These are phyloP conservation scores for Cladorrhinum samala DNA, from an alignment of 495 filamentous ascomycete genomes.

Conservation along the genomic window DNA sequence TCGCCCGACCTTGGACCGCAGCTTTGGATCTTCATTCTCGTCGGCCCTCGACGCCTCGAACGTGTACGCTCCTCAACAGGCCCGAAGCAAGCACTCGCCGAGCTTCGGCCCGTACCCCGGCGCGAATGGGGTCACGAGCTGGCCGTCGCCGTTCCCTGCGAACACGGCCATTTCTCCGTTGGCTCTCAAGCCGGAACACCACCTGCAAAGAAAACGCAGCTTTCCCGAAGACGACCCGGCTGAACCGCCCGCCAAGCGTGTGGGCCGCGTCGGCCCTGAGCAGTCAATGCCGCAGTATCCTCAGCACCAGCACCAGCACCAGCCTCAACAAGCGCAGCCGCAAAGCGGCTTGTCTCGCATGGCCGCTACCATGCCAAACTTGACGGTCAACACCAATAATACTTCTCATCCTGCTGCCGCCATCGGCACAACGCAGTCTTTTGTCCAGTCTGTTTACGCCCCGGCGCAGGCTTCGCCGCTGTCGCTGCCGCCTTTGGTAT, in stretches of 20 bases:
- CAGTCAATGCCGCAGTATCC: slow-evolving; percentile 3
- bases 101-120: slow-evolving; percentile 15
- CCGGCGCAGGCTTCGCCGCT: slow-evolving; percentile 29
- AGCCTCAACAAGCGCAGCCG: not conserved
- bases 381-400: slow-evolving; percentile 42
- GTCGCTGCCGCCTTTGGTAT: slow-evolving; percentile 40
- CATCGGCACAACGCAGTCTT: slow-evolving; percentile 11
- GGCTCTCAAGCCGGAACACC: slow-evolving; percentile 41
- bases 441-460: slow-evolving; percentile 20
- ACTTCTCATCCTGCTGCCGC: too few species aligned
- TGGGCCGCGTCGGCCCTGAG: slow-evolving; percentile 29
- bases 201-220: slow-evolving; percentile 58
- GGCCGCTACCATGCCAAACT: slow-evolving; percentile 34
- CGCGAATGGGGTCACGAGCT: slow-evolving; percentile 14
- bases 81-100: slow-evolving; percentile 26
- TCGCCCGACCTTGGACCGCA: slow-evolving; percentile 22
- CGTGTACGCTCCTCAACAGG: slow-evolving; percentile 19
- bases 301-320: slow-evolving; percentile 8
- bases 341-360: slow-evolving; percentile 30
- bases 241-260: slow-evolving; percentile 65
- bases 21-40: slow-evolving; percentile 37
- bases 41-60: slow-evolving; percentile 34
- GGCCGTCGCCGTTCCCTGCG: slow-evolving; percentile 33
- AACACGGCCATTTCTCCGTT: slow-evolving; percentile 47
- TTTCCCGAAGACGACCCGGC: slow-evolving; percentile 54